These are phyloP conservation scores for Dactylellina cionopaga DNA, from an alignment of 2,329 filamentous ascomycete genomes.

Conservation along the genomic window DNA sequence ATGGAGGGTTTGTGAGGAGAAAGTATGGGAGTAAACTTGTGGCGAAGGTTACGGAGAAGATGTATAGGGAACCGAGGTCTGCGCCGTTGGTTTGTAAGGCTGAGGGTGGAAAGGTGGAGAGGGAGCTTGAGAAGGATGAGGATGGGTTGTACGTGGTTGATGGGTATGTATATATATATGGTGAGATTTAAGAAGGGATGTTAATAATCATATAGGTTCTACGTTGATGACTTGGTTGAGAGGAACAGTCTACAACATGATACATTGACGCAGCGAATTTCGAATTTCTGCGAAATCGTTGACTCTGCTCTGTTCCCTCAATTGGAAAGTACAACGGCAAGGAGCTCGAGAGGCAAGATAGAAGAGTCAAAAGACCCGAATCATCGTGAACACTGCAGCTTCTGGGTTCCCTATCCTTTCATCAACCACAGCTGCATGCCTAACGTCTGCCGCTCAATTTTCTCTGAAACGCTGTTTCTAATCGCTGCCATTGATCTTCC, in stretches of 20 bases:
- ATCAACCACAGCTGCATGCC: constrained; percentile 46
- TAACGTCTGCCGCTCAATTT: constrained; percentile 24
- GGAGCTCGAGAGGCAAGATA: background rate
- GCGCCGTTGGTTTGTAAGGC: constrained; percentile 19
- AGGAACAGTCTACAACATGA: constrained; percentile 22
- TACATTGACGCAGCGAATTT: background rate
- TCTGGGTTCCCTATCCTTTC: constrained; percentile 25
- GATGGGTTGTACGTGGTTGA: constrained; percentile 10
- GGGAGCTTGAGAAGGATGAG: constrained; percentile 1
- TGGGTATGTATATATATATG: constrained; percentile 5
- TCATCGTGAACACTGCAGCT: constrained; percentile 9
- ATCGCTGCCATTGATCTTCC: constrained; percentile 14
- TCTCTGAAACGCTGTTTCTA: constrained; percentile 29
- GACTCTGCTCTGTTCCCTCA: constrained; percentile 21
- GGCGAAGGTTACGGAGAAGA: constrained; percentile 2
- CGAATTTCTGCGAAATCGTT: background rate
- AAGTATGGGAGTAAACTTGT: constrained; percentile 31
- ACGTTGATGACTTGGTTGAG: constrained; percentile 26
- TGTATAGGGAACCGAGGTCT: constrained; percentile 12
- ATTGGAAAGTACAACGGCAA: background rate
- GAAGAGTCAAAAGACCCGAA: background rate
- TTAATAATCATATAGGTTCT: constrained; percentile 22
- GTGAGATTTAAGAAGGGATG: background rate
- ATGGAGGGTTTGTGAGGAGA: constrained; percentile 3
- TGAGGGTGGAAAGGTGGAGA: background rate